Conservation (phyloP, 345 rosid species). For the Lenwebbia sp. region DNA sequence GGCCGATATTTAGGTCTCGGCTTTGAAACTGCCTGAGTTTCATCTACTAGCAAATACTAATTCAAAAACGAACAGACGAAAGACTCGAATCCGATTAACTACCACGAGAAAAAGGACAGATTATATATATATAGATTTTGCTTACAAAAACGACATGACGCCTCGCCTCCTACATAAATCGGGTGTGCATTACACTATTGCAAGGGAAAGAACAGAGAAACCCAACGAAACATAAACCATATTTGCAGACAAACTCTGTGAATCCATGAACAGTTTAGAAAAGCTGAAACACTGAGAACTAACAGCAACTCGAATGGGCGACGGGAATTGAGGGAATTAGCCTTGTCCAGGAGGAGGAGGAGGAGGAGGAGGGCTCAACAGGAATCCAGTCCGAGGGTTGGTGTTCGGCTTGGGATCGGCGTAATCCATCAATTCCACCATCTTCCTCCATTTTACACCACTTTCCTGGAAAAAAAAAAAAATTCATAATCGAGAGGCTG, state of each 20-base stretch:
- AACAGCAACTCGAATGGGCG: background rate
- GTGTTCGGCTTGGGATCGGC: conserved; percentile 3
- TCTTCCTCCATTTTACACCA: background rate
- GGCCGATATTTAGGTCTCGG: background rate
- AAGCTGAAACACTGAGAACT: background rate
- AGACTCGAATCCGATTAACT: background rate
- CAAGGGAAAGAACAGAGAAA: background rate
- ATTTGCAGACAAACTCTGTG: background rate
- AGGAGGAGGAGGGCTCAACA: background rate
- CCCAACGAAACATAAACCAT: background rate
- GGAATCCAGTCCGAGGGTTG: background rate
- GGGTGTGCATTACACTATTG: background rate
- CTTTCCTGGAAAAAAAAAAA: background rate
- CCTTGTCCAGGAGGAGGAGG: background rate
- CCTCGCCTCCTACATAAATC: background rate
- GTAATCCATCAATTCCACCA: conserved; percentile 4
- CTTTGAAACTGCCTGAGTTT: background rate
- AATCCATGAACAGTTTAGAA: background rate
- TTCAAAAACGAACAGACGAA: background rate
- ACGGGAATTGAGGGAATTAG: background rate
- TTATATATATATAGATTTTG: background rate
- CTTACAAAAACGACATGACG: background rate
- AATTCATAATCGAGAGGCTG: background rate
- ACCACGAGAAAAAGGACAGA: background rate
- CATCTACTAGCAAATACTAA: background rate